Percentiles rank a stretch among this genome's conserved stretches.
Conservation (phyloP, 2,329 filamentous ascomycete genomes). For the Diplodia seriata region DNA sequence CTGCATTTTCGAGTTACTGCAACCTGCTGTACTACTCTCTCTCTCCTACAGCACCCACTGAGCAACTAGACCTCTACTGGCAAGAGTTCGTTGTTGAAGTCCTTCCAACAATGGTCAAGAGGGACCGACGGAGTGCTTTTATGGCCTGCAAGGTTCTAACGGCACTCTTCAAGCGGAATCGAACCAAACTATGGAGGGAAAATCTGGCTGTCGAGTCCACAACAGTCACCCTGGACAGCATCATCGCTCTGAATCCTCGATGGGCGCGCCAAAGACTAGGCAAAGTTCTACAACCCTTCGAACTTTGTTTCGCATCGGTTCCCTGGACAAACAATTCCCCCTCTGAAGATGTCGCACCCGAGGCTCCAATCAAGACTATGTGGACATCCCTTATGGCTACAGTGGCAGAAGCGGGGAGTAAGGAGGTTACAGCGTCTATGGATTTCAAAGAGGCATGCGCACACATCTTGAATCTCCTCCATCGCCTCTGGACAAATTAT, state of each 20-base stretch:
- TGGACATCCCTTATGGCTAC: conserved; percentile 69
- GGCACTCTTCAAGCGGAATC: conserved; percentile 69
- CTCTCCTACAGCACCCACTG: conserved; percentile 69
- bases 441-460: conserved; percentile 84
- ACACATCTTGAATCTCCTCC: conserved; percentile 71
- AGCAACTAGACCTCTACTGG: conserved; percentile 80
- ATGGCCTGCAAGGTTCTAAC: conserved; percentile 69
- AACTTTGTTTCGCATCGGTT: conserved; percentile 59
- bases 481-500: conserved; percentile 70
- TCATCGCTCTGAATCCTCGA: conserved; percentile 83
- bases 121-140: conserved; percentile 38
- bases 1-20: conserved; percentile 75
- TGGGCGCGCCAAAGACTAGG: conserved; percentile 80
- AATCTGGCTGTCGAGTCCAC: conserved; percentile 64
- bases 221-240: conserved; percentile 68
- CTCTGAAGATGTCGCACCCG: conserved; percentile 15
- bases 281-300: conserved; percentile 68
- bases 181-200: conserved; percentile 72
- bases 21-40: conserved; percentile 85
- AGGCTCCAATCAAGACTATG: conserved; percentile 49
- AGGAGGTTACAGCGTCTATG: conserved; percentile 87
- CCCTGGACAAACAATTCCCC: conserved; percentile 51
- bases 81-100: conserved; percentile 73
- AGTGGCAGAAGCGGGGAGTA: conserved; percentile 72
- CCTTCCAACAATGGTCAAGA: conserved; percentile 35